Conservation (phyloP, 257 asterid genomes). For the Przewalskia tangutica region DNA sequence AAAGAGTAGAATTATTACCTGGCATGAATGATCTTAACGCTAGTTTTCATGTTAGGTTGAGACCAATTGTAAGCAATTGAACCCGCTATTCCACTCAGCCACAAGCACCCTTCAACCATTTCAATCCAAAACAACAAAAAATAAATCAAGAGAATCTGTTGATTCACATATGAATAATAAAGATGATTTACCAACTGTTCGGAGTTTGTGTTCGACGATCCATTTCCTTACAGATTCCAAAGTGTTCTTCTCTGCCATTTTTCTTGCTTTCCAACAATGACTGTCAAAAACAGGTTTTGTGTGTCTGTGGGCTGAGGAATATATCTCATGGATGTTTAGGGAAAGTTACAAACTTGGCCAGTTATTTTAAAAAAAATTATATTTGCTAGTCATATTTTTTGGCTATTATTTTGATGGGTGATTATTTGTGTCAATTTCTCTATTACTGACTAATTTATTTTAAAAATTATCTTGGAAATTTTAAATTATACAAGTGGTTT, state of each 20-base stretch:
- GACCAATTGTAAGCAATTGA: constrained; percentile 95
- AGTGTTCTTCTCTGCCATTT: constrained; percentile 49
- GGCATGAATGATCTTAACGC: constrained; percentile 87
- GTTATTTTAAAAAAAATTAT: too few species aligned
- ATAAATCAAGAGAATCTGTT: background rate
- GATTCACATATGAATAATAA: background rate
- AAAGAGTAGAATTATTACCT: constrained; percentile 31
- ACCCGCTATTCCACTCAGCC: constrained; percentile 61
- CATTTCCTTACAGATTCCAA: constrained; percentile 56
- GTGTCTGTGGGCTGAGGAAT: background rate
- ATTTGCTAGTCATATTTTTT: too few species aligned
- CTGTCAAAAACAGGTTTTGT: background rate
- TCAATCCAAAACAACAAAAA: constrained; percentile 6
- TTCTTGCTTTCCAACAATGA: background rate
- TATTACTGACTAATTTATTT: too few species aligned
- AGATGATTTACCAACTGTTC: constrained; percentile 49
- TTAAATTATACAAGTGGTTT: too few species aligned
- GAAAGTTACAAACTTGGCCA: too few species aligned
- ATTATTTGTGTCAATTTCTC: too few species aligned
- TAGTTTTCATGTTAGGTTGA: constrained; percentile 81
- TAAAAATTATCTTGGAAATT: too few species aligned
- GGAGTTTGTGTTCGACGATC: constrained; percentile 79
- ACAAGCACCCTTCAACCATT: constrained; percentile 24
- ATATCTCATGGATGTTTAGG: background rate
- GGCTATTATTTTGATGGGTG: too few species aligned